Evolutionary conservation across 345 rosid genomes (phyloP).

Genomic region (Rhodomyrtus tomentosa): DNA sequence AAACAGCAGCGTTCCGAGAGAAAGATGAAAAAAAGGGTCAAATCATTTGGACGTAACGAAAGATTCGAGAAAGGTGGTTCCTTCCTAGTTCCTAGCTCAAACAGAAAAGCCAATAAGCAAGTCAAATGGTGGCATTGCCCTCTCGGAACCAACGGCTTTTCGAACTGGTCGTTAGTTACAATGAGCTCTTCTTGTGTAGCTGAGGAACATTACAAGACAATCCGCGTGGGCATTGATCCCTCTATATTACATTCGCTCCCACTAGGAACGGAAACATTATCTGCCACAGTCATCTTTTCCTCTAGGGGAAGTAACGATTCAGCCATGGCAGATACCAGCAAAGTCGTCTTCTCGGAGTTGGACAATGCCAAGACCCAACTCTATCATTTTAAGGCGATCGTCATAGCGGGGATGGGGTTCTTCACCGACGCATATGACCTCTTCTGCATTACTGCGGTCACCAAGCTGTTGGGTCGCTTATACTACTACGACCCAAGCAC

Average conservation of each 20-base stretch:
- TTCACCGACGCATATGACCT: conserved; percentile 60
- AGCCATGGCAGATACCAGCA: conserved; percentile 19
- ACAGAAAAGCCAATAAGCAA: background rate
- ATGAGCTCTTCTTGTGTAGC: conserved; percentile 22
- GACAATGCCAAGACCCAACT: conserved; percentile 54
- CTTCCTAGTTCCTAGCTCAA: background rate
- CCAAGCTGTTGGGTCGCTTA: conserved; percentile 46
- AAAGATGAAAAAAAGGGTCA: background rate
- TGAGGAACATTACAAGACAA: background rate
- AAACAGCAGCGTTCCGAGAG: background rate
- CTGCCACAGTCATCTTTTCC: background rate
- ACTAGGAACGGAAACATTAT: background rate
- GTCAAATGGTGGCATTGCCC: background rate
- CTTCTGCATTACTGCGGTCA: conserved; percentile 49
- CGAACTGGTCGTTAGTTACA: conserved; percentile 4
- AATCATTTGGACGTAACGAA: background rate
- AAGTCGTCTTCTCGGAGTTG: conserved; percentile 30
- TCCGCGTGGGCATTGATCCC: background rate
- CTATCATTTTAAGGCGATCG: conserved; percentile 52
- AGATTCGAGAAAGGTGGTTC: background rate
- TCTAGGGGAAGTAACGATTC: background rate
- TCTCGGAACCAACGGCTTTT: background rate
- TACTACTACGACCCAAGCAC: conserved; percentile 26
- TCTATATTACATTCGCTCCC: background rate
- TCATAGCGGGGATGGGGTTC: conserved; percentile 59